Conservation (phyloP, 306 rosid species). For the Ormosia emarginata region DNA sequence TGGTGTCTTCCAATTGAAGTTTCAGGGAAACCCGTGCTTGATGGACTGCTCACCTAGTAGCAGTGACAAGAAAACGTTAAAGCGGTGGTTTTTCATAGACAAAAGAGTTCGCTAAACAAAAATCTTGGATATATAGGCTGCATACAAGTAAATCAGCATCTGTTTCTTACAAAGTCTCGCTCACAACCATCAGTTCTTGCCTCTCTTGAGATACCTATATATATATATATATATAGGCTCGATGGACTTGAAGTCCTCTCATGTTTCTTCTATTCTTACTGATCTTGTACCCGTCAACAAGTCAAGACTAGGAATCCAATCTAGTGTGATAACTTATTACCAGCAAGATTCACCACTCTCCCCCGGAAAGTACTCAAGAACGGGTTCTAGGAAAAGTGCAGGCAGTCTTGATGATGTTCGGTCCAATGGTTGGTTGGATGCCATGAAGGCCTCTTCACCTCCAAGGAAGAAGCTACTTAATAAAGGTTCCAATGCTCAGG, state of each 20-base stretch:
- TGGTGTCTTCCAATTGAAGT: conserved; percentile 13
- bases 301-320: conserved; percentile 69
- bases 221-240: too few relatives aligned
- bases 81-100: conserved; percentile 94
- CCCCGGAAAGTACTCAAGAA: conserved; percentile 45
- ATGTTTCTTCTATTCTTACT: conserved; percentile 60
- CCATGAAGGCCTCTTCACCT: conserved; percentile 94
- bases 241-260: conserved; percentile 80
- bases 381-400: conserved; percentile 53
- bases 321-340: conserved; percentile 49
- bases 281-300: conserved; percentile 72
- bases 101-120: conserved; percentile 69
- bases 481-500: conserved; percentile 45
- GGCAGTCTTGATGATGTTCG: conserved; percentile 74
- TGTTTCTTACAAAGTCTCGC: not conserved
- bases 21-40: conserved; percentile 56
- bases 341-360: conserved; percentile 62
- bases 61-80: conserved; percentile 76
- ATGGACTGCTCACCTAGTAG: conserved; percentile 75
- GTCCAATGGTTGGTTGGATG: conserved; percentile 92
- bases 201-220: not conserved
- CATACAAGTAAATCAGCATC: not conserved
- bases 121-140: not conserved
- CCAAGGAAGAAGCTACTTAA: conserved; percentile 66
- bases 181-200: not conserved